phyloP scores from a whole-genome alignment of 306 rosid genomes.

The Ochetophila trinervis region DNA sequence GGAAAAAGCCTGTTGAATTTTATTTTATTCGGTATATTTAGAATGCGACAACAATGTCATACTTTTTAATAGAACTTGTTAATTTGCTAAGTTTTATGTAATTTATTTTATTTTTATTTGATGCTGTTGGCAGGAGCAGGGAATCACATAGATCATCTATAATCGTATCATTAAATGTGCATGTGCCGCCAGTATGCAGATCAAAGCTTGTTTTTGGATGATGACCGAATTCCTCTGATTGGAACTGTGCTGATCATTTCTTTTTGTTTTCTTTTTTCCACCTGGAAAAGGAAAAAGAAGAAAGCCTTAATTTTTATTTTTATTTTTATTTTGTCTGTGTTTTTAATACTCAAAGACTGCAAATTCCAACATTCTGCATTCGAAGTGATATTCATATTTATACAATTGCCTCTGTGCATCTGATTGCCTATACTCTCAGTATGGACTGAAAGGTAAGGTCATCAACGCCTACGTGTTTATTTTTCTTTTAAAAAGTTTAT shows the following conservation, averaged over 20 bases:
- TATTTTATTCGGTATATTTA: no score
- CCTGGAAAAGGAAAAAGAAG: conserved; percentile 5
- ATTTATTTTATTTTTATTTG: conserved; percentile 1
- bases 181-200: background rate
- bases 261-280: conserved; percentile 20
- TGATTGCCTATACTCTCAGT: conserved; percentile 20
- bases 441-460: conserved; percentile 5
- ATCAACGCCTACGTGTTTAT: conserved; percentile 5
- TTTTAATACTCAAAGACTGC: conserved; percentile 1
- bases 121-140: conserved; percentile 19
- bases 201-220: background rate
- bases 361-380: conserved; percentile 10
- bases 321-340: background rate
- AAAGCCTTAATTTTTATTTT: conserved; percentile 6
- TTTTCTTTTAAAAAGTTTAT: no score
- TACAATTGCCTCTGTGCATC: conserved; percentile 30
- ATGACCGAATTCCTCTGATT: conserved; percentile 14
- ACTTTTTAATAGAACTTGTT: no score
- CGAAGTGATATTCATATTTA: conserved; percentile 26
- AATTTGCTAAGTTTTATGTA: background rate
- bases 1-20: no score
- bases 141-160: background rate
- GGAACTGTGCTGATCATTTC: conserved; percentile 22
- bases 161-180: background rate
- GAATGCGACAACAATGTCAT: no score